Percentiles rank a stretch among this genome's conserved stretches.
Evolutionary conservation across 768 basidiomycete species (phyloP).

Genomic region (Hygrocybe coccinea): DNA sequence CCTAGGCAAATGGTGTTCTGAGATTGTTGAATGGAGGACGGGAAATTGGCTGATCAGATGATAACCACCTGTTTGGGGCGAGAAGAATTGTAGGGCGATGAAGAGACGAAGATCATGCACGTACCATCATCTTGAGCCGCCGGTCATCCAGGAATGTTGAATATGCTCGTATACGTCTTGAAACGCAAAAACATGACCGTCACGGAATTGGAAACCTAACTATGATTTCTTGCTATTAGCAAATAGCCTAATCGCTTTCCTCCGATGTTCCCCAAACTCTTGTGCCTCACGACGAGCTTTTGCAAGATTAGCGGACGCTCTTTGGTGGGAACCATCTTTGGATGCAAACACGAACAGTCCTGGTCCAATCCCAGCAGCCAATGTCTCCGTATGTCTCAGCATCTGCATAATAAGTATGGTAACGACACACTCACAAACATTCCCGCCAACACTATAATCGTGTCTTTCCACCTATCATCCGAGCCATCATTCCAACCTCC

Average conservation of each 20-base stretch:
- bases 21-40: too few relatives aligned
- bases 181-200: not conserved
- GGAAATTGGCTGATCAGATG: too few relatives aligned
- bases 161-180: too few relatives aligned
- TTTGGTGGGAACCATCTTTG: slow-evolving; percentile 42
- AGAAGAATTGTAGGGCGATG: too few relatives aligned
- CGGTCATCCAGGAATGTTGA: too few relatives aligned
- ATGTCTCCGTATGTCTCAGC: slow-evolving; percentile 28
- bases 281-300: slow-evolving; percentile 55
- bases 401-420: not conserved
- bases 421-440: slow-evolving; percentile 39
- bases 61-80: too few relatives aligned
- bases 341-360: slow-evolving; percentile 34
- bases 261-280: slow-evolving; percentile 49
- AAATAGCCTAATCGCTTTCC: slow-evolving; percentile 39
- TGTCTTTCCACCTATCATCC: slow-evolving; percentile 68
- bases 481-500: slow-evolving; percentile 46
- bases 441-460: slow-evolving; percentile 51
- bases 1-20: too few relatives aligned
- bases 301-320: slow-evolving; percentile 54
- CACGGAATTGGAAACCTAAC: too few relatives aligned
- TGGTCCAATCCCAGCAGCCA: slow-evolving; percentile 44
- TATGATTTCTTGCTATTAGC: too few relatives aligned
- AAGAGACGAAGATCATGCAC: too few relatives aligned
- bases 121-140: too few relatives aligned